These are phyloP conservation scores for Tetracladium setigerum DNA, from an alignment of 495 filamentous ascomycete species.

Conservation along the genomic window DNA sequence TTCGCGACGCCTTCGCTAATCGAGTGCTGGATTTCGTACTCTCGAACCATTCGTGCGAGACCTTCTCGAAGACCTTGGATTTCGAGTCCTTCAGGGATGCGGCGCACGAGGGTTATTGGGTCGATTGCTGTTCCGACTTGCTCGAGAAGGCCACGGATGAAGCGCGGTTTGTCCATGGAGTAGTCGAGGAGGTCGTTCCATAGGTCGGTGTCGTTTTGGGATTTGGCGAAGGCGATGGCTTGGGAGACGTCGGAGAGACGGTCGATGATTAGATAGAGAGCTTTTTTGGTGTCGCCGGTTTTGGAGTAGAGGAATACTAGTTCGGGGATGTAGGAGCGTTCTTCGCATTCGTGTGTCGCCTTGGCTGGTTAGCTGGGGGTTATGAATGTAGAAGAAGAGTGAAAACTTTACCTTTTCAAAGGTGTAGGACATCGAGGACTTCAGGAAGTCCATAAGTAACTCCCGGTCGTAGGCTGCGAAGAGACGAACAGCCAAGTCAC, in stretches of 20 bases:
- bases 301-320: constrained; percentile 92
- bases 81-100: constrained; percentile 85
- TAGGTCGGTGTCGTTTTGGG: constrained; percentile 79
- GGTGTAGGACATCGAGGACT: constrained; percentile 70
- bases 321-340: constrained; percentile 71
- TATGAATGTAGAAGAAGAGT: background rate
- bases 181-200: constrained; percentile 95
- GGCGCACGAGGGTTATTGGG: constrained; percentile 78
- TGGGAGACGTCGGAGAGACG: constrained; percentile 79
- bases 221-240: constrained; percentile 89
- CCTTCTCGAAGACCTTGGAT: constrained; percentile 85
- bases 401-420: constrained; percentile 52
- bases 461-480: constrained; percentile 77
- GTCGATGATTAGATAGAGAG: constrained; percentile 85
- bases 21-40: constrained; percentile 86
- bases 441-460: constrained; percentile 80
- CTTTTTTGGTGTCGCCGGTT: constrained; percentile 84
- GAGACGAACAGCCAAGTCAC: constrained; percentile 74
- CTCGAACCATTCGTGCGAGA: constrained; percentile 75
- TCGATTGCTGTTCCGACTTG: constrained; percentile 91
- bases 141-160: constrained; percentile 86
- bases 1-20: constrained; percentile 85
- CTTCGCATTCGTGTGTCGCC: constrained; percentile 74
- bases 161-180: constrained; percentile 90
- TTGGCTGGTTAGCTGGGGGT: constrained; percentile 15